These are phyloP conservation scores for Trametes pubescens DNA, from an alignment of 1,284 basidiomycete genomes.

Conservation along the genomic window DNA sequence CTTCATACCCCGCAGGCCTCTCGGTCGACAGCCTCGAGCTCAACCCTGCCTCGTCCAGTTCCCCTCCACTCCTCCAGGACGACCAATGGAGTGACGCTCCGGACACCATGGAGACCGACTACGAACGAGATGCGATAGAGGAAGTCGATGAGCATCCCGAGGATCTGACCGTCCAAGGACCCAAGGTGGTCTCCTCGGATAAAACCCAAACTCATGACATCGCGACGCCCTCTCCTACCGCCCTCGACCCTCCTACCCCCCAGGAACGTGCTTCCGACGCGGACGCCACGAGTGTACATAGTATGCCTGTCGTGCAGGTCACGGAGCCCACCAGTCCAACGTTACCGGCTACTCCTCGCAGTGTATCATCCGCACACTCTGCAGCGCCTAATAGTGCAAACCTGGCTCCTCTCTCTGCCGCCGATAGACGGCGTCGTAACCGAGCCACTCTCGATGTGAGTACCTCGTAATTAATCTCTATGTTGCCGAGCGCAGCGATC, in stretches of 20 bases:
- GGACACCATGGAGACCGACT: conserved; percentile 47
- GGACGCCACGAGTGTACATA: conserved; percentile 64
- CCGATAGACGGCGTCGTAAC: conserved; percentile 37
- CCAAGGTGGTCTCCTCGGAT: conserved; percentile 46
- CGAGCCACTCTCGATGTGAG: conserved; percentile 40
- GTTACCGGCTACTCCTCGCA: conserved; percentile 40
- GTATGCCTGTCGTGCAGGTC: conserved; percentile 63
- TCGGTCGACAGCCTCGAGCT: conserved; percentile 41
- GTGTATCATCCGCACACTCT: conserved; percentile 36
- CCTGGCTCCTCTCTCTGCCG: conserved; percentile 34
- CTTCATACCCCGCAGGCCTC: conserved; percentile 39
- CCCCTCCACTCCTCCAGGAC: conserved; percentile 38
- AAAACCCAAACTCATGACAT: conserved; percentile 44
- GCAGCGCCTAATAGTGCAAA: conserved; percentile 29
- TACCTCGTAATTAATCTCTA: conserved; percentile 19
- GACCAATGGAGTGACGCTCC: conserved; percentile 52
- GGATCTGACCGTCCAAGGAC: conserved; percentile 44
- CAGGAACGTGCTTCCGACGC: conserved; percentile 38
- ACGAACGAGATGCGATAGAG: conserved; percentile 45
- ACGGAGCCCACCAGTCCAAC: conserved; percentile 47
- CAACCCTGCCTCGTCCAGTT: conserved; percentile 33
- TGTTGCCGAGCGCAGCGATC: conserved; percentile 20
- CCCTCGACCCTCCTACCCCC: conserved; percentile 33
- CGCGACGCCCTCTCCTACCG: conserved; percentile 41
- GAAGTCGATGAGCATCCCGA: conserved; percentile 40